Evolutionary conservation across 2,329 filamentous ascomycete genomes (phyloP), one percentile per base, ranked within the genome.

Genomic region (Aspergillus terreus): DNA sequence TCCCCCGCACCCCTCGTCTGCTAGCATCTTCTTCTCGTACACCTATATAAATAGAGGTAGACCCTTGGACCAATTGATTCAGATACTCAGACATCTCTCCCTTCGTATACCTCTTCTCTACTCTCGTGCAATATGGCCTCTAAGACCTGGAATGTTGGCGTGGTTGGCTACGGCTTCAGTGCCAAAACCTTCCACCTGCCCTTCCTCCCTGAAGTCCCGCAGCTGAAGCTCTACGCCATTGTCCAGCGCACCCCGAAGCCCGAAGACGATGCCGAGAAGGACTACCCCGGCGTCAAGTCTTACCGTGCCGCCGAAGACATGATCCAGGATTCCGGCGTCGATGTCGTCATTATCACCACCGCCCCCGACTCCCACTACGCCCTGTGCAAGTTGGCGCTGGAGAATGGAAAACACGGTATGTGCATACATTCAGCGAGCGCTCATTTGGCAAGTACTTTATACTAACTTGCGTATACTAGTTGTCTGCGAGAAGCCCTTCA

Each of bases 151-250:
- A 84, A 83, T 54, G 77, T 83, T 50, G 81, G 79, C 44, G 69
- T 84, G 36, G 76, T 84, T 52, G 82, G 82, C 62, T 84, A 83
- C 66, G 82, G 82, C 60, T 68, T 83, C 63, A 81, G 78, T 50
- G 88, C 89, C 71, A 92, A 91, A 67, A 78, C 87, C 72, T 94
- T 92, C 73, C 88, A 94, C 71, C 90, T 92, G 65, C 89, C 88
- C 56, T 88, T 91, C 72, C 80, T 94, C 71, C 74, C 76, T 48
- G 78, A 79, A 27, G 82, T 85, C 0, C 77, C 84, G 6, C 75
- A 81, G 49, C 79, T 91, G 66, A 83, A 78, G 47, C 82, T 92
- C 17, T 82, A 90, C 65, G 83, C 86, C 57, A 84, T 94, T 59
- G 85, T 92, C 25, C 89, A 94, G 71, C 84, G 89, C 53, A 82